These are phyloP conservation scores for Xylaria bambusicola DNA, from an alignment of 495 filamentous ascomycete species.

Conservation along the genomic window DNA sequence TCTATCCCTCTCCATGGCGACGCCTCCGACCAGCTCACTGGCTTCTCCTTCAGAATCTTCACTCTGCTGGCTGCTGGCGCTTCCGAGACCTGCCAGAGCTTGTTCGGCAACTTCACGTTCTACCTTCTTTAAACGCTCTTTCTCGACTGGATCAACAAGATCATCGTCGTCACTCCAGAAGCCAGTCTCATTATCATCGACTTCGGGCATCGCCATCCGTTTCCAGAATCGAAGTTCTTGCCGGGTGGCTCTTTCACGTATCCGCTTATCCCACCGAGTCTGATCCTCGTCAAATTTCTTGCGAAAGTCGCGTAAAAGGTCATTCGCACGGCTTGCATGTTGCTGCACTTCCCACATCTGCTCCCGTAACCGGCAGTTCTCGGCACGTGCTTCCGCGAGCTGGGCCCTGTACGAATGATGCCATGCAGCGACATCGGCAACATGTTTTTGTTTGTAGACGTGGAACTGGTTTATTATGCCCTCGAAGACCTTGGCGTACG, in stretches of 20 bases:
- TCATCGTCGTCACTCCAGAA: slow-evolving; percentile 61
- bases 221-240: slow-evolving; percentile 59
- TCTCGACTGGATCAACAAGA: slow-evolving; percentile 54
- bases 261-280: slow-evolving; percentile 46
- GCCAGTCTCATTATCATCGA: slow-evolving; percentile 49
- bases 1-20: slow-evolving; percentile 47
- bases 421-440: slow-evolving; percentile 54
- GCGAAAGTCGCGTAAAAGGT: slow-evolving; percentile 50
- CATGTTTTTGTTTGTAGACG: slow-evolving; percentile 54
- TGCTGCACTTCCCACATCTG: slow-evolving; percentile 60
- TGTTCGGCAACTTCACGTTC: slow-evolving; percentile 43
- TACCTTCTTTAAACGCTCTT: slow-evolving; percentile 45
- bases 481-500: slow-evolving; percentile 48
- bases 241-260: slow-evolving; percentile 42
- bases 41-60: slow-evolving; percentile 34
- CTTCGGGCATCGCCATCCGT: slow-evolving; percentile 53
- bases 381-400: slow-evolving; percentile 57
- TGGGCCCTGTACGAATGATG: slow-evolving; percentile 58
- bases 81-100: slow-evolving; percentile 30
- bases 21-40: slow-evolving; percentile 39
- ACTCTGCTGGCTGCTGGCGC: slow-evolving; percentile 30
- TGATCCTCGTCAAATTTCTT: slow-evolving; percentile 50
- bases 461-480: slow-evolving; percentile 55
- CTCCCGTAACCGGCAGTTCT: slow-evolving; percentile 56
- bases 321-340: slow-evolving; percentile 51